These are phyloP conservation scores for Phytophthora idaei DNA, from an alignment of 352 stramenopile species.

Conservation along the genomic window DNA sequence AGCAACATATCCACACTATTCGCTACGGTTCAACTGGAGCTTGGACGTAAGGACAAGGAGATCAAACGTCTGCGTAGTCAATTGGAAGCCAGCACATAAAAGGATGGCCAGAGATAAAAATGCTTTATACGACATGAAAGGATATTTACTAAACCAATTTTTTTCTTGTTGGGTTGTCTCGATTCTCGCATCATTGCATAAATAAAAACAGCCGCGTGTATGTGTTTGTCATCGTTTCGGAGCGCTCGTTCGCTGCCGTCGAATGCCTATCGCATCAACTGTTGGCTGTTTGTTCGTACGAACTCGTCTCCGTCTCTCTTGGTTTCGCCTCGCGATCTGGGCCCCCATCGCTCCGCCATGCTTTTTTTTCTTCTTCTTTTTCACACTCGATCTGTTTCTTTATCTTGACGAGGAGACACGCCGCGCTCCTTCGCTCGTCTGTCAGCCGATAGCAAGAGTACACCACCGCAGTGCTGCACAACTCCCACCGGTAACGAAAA, in stretches of 20 bases:
- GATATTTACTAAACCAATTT: constrained; percentile 23
- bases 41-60: constrained; percentile 80
- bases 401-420: constrained; percentile 24
- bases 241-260: constrained; percentile 46
- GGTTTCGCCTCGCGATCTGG: constrained; percentile 18
- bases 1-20: constrained; percentile 81
- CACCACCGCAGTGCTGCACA: constrained; percentile 8
- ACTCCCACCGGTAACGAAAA: constrained; percentile 18
- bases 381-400: constrained; percentile 42
- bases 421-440: constrained; percentile 13
- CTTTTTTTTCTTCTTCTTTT: constrained; percentile 24
- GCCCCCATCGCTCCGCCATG: constrained; percentile 19
- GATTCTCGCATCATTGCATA: constrained; percentile 38
- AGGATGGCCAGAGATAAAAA: too few species aligned
- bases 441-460: constrained; percentile 11
- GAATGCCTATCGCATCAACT: constrained; percentile 48
- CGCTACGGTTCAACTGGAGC: constrained; percentile 72
- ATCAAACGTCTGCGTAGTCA: constrained; percentile 69
- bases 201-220: constrained; percentile 47
- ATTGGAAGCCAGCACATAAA: constrained; percentile 27
- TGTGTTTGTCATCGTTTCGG: constrained; percentile 40
- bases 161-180: constrained; percentile 34
- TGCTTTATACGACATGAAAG: neutral
- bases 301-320: constrained; percentile 35
- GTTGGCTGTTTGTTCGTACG: constrained; percentile 44